Evolutionary conservation across 306 rosid genomes (phyloP), one percentile per base, ranked within the genome.

Genomic region (Elaeagnus macrophylla): DNA sequence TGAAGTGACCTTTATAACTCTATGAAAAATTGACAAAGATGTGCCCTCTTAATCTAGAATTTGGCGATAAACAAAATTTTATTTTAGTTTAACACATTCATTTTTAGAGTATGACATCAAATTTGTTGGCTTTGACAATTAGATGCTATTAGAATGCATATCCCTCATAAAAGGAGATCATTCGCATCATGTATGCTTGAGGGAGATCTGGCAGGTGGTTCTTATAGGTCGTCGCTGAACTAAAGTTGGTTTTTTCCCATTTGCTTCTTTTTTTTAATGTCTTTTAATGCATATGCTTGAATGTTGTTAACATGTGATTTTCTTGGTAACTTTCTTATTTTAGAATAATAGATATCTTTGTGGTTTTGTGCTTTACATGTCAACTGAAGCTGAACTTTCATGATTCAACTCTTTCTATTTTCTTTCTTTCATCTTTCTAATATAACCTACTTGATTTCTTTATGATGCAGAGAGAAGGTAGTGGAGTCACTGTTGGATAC

Each of bases 401-500:
- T 51, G 50, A 43, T 67, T 37, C 37, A 47, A 49, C 13, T 36
- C 10, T 60, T 55, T 50, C 39, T 70, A 35, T 25, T 48, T 39
- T 8, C 36, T 42, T 60, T 18, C 17, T 4, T 32, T 61, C 20
- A 38, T 36, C 39, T 56, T 62, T 19, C 59, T 41, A 59, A 48
- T 7, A 39, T 54, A 14, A 39, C 9, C 16, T 12, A 63, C 64
- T 59, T 53, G 46, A 52, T 36, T 18, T 66, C 57, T 41, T 61
- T 70, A 43, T 58, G 64, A 55, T 69, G 74, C 95, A 87, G 99
- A 72, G 68, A 66, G 67, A 84, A 75, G 66, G 75, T 84, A 56
- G 83, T 76, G 37, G 93, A 82, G 64, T 89, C 94, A 48, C 77
- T 91, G 18, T 66, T 56, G 62, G 83, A 84, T 70, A 70, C 96